These are phyloP conservation scores for Mortierella sp. DNA, from an alignment of 371 early-diverging fungal species.

Conservation along the genomic window DNA sequence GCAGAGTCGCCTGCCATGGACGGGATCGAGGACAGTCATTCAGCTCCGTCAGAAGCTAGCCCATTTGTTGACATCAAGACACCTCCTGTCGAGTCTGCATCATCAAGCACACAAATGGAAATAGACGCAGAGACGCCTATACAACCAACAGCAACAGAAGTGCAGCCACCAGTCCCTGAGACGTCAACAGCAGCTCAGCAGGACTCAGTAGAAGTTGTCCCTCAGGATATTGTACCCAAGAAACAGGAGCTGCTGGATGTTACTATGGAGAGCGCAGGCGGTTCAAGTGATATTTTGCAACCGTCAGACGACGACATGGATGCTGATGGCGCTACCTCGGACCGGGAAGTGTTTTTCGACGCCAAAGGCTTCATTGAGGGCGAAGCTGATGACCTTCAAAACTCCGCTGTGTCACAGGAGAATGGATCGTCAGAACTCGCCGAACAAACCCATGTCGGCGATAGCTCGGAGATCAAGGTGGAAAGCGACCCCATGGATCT, in stretches of 20 bases:
- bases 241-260: not conserved
- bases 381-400: conserved; percentile 28
- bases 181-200: not conserved
- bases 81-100: not conserved
- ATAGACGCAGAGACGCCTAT: not conserved
- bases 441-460: not conserved
- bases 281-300: not conserved
- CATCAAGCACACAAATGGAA: not conserved
- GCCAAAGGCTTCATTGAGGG: conserved; percentile 48
- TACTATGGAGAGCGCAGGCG: not conserved
- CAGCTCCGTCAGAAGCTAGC: not conserved
- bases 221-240: not conserved
- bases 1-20: not conserved
- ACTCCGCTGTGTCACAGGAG: not conserved
- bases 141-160: not conserved
- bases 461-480: not conserved
- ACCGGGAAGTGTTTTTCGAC: conserved; percentile 53
- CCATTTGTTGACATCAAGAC: not conserved
- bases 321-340: conserved; percentile 27
- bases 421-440: not conserved
- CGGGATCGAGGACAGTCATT: not conserved
- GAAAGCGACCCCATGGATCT: conserved; percentile 3
- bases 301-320: conserved; percentile 26
- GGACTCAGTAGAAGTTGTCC: not conserved
- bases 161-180: not conserved